Evolutionary conservation across 1,284 basidiomycete genomes (phyloP).

Genomic region (Tilletia caries): DNA sequence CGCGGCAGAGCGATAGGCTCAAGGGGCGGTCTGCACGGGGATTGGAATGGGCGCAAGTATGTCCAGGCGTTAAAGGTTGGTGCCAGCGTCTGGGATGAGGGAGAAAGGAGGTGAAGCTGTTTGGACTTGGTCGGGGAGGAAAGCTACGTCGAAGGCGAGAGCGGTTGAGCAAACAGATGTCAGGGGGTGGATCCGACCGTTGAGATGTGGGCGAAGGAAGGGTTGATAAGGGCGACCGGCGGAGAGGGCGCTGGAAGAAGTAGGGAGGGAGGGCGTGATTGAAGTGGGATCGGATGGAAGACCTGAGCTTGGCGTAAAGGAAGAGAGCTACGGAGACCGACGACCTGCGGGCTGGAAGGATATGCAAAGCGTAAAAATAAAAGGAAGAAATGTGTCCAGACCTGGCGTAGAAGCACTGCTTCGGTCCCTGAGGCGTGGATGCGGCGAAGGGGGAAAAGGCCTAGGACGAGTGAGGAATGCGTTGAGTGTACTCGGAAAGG

Average conservation of each 20-base stretch:
- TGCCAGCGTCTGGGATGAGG: background rate
- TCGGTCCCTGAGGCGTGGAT: constrained; percentile 7
- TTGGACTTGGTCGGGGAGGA: no score
- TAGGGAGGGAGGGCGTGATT: background rate
- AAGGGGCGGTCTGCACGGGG: background rate
- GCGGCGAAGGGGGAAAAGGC: constrained; percentile 12
- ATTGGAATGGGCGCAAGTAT: background rate
- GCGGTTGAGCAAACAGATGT: constrained; percentile 8
- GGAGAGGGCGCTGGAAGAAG: background rate
- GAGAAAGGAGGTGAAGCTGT: background rate
- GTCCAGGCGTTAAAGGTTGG: background rate
- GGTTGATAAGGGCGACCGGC: background rate
- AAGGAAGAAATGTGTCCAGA: background rate
- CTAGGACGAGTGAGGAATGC: constrained; percentile 15
- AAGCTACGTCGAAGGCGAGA: background rate
- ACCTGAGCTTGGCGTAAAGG: background rate
- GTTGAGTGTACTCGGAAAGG: constrained; percentile 11
- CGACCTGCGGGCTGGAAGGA: background rate
- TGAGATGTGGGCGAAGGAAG: background rate
- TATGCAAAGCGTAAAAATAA: background rate
- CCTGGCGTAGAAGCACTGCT: constrained; percentile 8
- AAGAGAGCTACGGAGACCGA: background rate
- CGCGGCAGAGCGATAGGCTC: background rate
- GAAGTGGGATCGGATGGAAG: background rate
- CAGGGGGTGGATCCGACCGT: constrained; percentile 11